Conservation (phyloP, 768 basidiomycete species). For the Rhizopogon vinicolor region DNA sequence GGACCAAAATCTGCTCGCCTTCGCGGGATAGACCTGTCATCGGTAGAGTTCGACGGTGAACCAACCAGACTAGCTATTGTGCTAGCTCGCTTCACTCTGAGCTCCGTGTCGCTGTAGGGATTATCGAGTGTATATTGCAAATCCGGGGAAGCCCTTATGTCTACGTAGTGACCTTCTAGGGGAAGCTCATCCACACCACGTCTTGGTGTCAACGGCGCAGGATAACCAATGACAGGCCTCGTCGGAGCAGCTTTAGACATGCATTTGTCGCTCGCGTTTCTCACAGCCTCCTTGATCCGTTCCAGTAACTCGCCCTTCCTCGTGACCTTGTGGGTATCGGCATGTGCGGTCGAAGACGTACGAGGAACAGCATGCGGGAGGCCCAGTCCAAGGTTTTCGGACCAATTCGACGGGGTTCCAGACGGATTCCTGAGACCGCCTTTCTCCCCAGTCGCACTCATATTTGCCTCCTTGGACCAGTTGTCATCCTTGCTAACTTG, state of each 20-base stretch:
- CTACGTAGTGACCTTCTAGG: slow-evolving; percentile 30
- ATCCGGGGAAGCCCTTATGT: slow-evolving; percentile 17
- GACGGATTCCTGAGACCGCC: slow-evolving; percentile 21
- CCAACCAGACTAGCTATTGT: slow-evolving; percentile 43
- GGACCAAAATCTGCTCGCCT: slow-evolving; percentile 66
- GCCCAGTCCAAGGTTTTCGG: slow-evolving; percentile 35
- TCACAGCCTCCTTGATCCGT: slow-evolving; percentile 57
- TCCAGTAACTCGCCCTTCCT: slow-evolving; percentile 67
- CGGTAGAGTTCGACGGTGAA: slow-evolving; percentile 65
- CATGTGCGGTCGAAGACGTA: slow-evolving; percentile 27
- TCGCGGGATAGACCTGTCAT: slow-evolving; percentile 59
- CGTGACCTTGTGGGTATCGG: slow-evolving; percentile 48
- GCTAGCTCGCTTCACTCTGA: slow-evolving; percentile 26
- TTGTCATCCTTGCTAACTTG: slow-evolving; percentile 22
- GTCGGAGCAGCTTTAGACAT: slow-evolving; percentile 31
- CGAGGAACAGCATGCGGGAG: slow-evolving; percentile 45
- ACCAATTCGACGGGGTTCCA: slow-evolving; percentile 10
- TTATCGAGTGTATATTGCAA: slow-evolving; percentile 21
- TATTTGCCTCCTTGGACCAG: slow-evolving; percentile 25
- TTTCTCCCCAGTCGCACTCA: slow-evolving; percentile 24
- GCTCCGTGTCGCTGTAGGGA: slow-evolving; percentile 37
- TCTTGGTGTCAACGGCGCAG: slow-evolving; percentile 35
- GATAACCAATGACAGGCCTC: slow-evolving; percentile 56
- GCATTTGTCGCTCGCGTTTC: slow-evolving; percentile 65
- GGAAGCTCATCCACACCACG: slow-evolving; percentile 16